Evolutionary conservation across 768 basidiomycete genomes (phyloP), one percentile per base, ranked within the genome.

Genomic region (Crepidotus variabilis): DNA sequence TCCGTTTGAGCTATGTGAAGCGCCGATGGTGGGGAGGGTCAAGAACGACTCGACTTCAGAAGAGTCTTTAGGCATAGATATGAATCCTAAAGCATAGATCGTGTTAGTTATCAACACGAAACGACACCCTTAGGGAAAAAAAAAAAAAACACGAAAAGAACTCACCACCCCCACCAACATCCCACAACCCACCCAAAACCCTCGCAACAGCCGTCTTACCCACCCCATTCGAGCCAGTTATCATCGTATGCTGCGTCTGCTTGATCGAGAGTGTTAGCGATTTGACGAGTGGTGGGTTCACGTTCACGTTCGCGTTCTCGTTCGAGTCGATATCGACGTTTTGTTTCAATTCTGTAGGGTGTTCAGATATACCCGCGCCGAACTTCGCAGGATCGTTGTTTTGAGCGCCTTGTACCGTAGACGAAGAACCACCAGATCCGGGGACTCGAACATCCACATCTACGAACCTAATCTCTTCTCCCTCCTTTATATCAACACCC

Each of bases 221-320:
- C 1, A 94, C 92, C 0, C 94, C 94, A 63, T 94, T 96, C 53
- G 88, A 87, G 1, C 94, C 95, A 0, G 93, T 95, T 61, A 97
- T 92, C 84, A 97, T 90, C 6, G 95, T 74, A 65, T 97, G 94
- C 71, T 96, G 90, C 2, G 91, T 90, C 14, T 79, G 75, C 34
- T 63, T 70, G 53, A 97, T 78, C 8, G 72, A 68, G 23, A 97
- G 66, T 45, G 78, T 85, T 20, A 97, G 76, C 49, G 86, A 82
- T 50, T 78, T 79, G 34, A 97, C 87, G 28, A 98, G 80, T 2
- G 84, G 82, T 34, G 69, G 70, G 58, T 65, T n/a, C n/a, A n/a
- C n/a, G n/a, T n/a, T n/a, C n/a, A n/a, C n/a, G n/a, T n/a, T n/a
- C n/a, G n/a, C n/a, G n/a, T n/a, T n/a, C n/a, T n/a, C n/a, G n/a